Evolutionary conservation across 331 rosid species (phyloP).

Genomic region (Quercus phellos): DNA sequence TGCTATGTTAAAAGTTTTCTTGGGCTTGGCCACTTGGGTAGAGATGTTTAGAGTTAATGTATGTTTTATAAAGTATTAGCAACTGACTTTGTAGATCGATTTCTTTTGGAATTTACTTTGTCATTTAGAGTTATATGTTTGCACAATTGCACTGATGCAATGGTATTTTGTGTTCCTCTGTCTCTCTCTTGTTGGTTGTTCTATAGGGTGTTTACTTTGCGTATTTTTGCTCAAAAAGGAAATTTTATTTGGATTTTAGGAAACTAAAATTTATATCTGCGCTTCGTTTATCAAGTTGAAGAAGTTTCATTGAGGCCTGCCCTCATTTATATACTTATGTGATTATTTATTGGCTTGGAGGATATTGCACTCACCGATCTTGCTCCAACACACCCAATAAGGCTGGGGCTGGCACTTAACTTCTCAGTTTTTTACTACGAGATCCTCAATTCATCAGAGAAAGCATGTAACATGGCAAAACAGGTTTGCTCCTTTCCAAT

Average conservation of each 20-base stretch:
- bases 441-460: conserved; percentile 75
- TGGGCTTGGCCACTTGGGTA: too few species aligned
- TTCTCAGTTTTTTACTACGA: conserved; percentile 81
- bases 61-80: background rate
- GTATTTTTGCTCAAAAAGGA: background rate
- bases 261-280: background rate
- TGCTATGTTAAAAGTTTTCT: too few species aligned
- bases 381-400: conserved; percentile 73
- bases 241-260: background rate
- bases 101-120: background rate
- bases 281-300: background rate
- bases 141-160: background rate
- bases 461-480: conserved; percentile 82
- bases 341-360: conserved; percentile 25
- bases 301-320: background rate
- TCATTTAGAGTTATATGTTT: background rate
- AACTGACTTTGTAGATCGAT: background rate
- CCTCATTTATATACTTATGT: background rate
- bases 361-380: conserved; percentile 63
- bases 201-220: background rate
- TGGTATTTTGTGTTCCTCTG: background rate
- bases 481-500: conserved; percentile 38
- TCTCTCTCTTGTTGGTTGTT: background rate
- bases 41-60: background rate
- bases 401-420: conserved; percentile 78